Evolutionary conservation across 176 grass and related monocot species (phyloP).

Genomic region (Carex cristatella): DNA sequence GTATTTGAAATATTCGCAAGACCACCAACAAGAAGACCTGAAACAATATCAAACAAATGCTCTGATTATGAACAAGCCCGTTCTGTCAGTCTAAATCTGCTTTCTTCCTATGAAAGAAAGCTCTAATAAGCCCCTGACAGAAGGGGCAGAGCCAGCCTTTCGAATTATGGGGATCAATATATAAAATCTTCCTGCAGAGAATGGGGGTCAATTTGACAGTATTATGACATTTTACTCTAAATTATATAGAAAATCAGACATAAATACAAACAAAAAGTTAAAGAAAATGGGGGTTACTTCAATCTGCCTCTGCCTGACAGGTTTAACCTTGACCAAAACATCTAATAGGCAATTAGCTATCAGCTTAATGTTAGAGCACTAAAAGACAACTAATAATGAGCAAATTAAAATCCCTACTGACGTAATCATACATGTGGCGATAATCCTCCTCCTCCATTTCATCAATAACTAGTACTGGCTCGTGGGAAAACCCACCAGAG

Average conservation of each 20-base stretch:
- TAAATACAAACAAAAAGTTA: no score
- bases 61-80: not conserved
- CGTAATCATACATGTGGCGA: not conserved
- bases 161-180: no score
- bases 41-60: slow-evolving; percentile 11
- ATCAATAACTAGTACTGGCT: not conserved
- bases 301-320: not conserved
- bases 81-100: not conserved
- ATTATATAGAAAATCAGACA: no score
- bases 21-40: slow-evolving; percentile 90
- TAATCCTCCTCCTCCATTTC: not conserved
- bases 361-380: not conserved
- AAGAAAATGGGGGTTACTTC: no score
- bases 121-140: not conserved
- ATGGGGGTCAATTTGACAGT: no score
- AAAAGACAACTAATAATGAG: not conserved
- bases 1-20: slow-evolving; percentile 97
- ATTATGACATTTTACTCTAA: no score
- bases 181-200: no score
- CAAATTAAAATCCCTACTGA: not conserved
- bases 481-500: not conserved
- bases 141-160: no score
- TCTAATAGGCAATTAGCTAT: not conserved
- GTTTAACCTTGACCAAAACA: not conserved
- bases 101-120: not conserved